A percentile compares a stretch with the other conserved stretches of the same genome.
These are phyloP conservation scores for Diversispora eburnea DNA, from an alignment of 192 early-diverging fungal species.

Conservation along the genomic window DNA sequence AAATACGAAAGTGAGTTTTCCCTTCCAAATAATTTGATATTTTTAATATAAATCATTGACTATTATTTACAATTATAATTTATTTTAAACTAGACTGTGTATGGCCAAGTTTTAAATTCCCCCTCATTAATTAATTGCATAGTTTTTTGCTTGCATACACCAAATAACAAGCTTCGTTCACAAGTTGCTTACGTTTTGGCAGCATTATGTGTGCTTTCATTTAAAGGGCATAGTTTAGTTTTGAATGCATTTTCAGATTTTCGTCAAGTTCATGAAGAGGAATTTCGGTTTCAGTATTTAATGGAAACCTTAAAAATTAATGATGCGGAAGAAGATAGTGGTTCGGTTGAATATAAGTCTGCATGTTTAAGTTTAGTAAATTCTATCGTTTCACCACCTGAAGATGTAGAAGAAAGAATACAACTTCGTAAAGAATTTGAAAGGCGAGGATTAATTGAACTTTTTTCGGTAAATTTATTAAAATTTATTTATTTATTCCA, in stretches of 20 bases:
- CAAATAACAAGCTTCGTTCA: conserved; percentile 41
- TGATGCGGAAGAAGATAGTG: not conserved
- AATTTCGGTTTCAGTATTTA: conserved; percentile 52
- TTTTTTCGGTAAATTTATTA: conserved; percentile 36
- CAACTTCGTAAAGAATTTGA: conserved; percentile 45
- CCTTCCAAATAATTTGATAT: not conserved
- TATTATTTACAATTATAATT: not conserved
- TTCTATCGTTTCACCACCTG: conserved; percentile 45
- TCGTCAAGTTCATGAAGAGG: conserved; percentile 43
- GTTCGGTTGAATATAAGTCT: conserved; percentile 39
- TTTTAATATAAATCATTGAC: not conserved
- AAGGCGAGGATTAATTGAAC: conserved; percentile 48
- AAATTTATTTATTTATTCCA: conserved; percentile 1
- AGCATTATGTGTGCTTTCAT: conserved; percentile 45
- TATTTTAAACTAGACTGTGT: conserved; percentile 38
- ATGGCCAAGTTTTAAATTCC: conserved; percentile 38
- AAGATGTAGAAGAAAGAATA: conserved; percentile 40
- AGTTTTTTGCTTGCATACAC: conserved; percentile 38
- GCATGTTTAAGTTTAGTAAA: conserved; percentile 44
- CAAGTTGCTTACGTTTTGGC: conserved; percentile 48
- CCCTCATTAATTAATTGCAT: conserved; percentile 38
- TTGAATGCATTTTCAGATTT: conserved; percentile 48
- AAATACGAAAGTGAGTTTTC: conserved; percentile 44
- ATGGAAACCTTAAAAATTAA: conserved; percentile 36
- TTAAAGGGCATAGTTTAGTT: conserved; percentile 40